Evolutionary conservation across 352 stramenopile species (phyloP), one percentile per base, ranked within the genome.

Genomic region (Phytophthora hybrid): DNA sequence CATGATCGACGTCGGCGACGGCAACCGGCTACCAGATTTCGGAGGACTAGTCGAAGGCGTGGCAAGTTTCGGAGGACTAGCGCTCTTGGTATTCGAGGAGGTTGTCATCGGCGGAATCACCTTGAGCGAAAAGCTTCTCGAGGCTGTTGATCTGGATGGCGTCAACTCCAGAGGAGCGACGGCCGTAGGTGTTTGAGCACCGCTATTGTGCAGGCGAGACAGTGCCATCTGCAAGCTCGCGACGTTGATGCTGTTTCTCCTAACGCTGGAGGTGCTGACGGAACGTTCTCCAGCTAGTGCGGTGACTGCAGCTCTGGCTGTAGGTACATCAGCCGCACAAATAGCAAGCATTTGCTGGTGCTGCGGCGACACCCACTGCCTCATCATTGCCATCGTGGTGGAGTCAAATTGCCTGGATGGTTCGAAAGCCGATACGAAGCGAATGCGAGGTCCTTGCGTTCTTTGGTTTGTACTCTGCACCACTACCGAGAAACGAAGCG

Each of bases 401-500:
- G 65, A 26, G n/a, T 80, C 65, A 59, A 80, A 76, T n/a, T 72
- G 65, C 46, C 57, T 51, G n/a, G 69, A 66, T 16, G 64, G 46
- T 13, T 78, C 71, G 26, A 73, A 79, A 46, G 74, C 56, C 10
- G 82, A 88, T 14, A 77, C 79, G 44, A 90, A 93, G 21, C 85
- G 82, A 55, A 93, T 76, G 11, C 84, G 81, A 6, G 84, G 78
- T 26, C 73, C 71, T 37, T 52, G 70, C 4, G 37, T 54, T 19
- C 41, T 55, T 21, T 66, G 55, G 7, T 59, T 78, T 4, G 75
- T 37, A 7, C 67, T 73, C 13, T 83, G 76, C 57, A 83, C 70
- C 8, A 82, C 74, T 19, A 89, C 76, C 1, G 77, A 80, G 13
- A 80, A 69, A 4, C 71, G 73, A 14, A 69, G 44, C 11, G 62